Conservation (phyloP, 768 basidiomycete genomes). For the Leccinum subgranulosum region DNA sequence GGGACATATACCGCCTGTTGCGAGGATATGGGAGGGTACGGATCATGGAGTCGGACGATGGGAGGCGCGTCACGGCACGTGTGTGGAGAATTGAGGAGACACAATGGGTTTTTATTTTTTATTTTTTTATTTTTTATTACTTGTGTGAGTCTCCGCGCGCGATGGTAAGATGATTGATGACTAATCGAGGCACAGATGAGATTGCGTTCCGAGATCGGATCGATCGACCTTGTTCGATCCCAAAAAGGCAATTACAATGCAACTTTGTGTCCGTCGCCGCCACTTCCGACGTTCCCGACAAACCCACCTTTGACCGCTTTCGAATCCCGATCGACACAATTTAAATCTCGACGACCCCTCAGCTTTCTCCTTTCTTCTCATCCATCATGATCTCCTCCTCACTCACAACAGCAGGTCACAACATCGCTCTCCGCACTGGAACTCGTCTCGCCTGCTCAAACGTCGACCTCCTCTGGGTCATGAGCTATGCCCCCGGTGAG, state of each 20-base stretch:
- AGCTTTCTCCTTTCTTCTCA: neutral
- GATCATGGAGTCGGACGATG: conserved; percentile 36
- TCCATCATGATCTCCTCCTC: neutral
- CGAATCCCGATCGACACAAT: conserved; percentile 25
- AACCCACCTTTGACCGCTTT: conserved; percentile 7
- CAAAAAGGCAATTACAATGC: conserved; percentile 18
- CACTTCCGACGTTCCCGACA: neutral
- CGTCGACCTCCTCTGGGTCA: conserved; percentile 57
- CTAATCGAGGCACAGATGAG: conserved; percentile 11
- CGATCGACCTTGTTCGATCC: conserved; percentile 28
- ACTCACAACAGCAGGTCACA: conserved; percentile 12
- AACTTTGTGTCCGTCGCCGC: conserved; percentile 5
- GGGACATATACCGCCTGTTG: conserved; percentile 71
- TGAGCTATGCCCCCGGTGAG: conserved; percentile 60
- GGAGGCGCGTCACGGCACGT: conserved; percentile 52
- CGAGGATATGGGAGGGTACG: conserved; percentile 45
- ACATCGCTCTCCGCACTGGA: neutral
- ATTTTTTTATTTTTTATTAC: neutral
- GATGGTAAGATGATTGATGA: neutral
- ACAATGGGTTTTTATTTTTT: neutral
- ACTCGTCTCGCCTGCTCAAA: conserved; percentile 42
- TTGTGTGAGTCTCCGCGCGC: neutral
- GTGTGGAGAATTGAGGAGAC: conserved; percentile 28
- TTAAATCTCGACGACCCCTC: conserved; percentile 19
- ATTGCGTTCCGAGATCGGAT: conserved; percentile 16